phyloP scores from a whole-genome alignment of 225 moss, liverwort and hornwort genomes.

The Marchantia polymorpha region DNA sequence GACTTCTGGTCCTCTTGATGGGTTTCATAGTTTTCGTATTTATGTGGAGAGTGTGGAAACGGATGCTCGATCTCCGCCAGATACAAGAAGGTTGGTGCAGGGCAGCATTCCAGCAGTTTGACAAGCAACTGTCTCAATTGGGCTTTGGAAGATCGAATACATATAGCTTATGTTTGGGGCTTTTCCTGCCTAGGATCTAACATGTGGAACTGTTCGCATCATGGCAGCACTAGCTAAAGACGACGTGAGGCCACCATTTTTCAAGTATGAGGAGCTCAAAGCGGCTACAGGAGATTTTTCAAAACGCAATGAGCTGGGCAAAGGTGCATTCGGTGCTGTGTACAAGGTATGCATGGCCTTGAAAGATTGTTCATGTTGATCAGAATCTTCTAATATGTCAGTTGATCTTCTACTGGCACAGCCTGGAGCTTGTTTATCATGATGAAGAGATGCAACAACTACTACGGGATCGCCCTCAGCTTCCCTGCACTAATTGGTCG shows the following conservation, averaged over 20 bases:
- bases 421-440: no score
- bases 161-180: background rate
- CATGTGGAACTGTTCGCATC: background rate
- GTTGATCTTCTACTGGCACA: no score
- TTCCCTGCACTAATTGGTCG: no score
- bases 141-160: background rate
- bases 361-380: no score
- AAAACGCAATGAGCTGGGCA: constrained; percentile 35
- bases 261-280: constrained; percentile 39
- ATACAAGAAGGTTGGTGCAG: constrained; percentile 19
- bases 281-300: constrained; percentile 47
- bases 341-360: constrained; percentile 39
- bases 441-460: no score
- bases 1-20: constrained; percentile 1
- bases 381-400: no score
- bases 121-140: background rate
- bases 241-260: constrained; percentile 44
- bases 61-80: constrained; percentile 12
- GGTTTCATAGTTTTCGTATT: background rate
- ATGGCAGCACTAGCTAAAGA: constrained; percentile 21
- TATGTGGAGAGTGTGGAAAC: constrained; percentile 11
- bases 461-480: no score
- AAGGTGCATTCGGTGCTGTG: constrained; percentile 54
- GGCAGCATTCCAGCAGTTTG: background rate
- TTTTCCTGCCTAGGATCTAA: background rate